Evolutionary conservation across 1,284 basidiomycete genomes (phyloP), one percentile per base, ranked within the genome.

Genomic region (Heterobasidion occidentale): DNA sequence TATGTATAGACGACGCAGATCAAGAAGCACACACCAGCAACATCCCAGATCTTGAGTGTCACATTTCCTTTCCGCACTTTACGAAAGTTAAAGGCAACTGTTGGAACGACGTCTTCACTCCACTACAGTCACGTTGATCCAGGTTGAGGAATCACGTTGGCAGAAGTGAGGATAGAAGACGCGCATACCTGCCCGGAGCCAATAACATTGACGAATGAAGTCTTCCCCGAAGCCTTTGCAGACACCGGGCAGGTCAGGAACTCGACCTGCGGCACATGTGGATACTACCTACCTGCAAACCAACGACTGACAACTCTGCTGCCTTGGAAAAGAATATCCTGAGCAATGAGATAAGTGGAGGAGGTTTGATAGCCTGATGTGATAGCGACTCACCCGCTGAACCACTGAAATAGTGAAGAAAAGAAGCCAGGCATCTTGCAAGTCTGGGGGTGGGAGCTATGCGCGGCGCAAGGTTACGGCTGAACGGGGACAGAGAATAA

Each of bases 21-120:
- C 35, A 34, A 46, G 46, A 19, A 36, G 42, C 19, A 65, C 77
- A 59, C 59, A 85, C 83, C 84, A 64, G 92, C 94, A 60, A 97
- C 91, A 70, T 97, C 94, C 94, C 94, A 98, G 51, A 98, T 85
- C 71, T 94, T 95, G 70, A 98, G 77, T 0, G 90, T 93, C 1
- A 95, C 86, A 61, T 94, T 95, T 3, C 93, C 93, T 63, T 91
- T 93, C 60, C 88, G 79, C 17, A 97, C 85, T 69, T 84, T 87
- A 20, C 86, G 80, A 66, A 92, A 85, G 66, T 94, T 94, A 77
- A 94, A 97, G 9, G 93, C 91, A 19, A 97, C 90, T 0, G 94
- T 98, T 0, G 94, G 94, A 0, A 94, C 92, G 42, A 95, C 92
- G 58, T 96, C 93, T 72, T 95, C 92, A 56, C 88, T 92, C 89